Conservation (phyloP, 805 yeast genomes). For the Osmozyma mogii region DNA sequence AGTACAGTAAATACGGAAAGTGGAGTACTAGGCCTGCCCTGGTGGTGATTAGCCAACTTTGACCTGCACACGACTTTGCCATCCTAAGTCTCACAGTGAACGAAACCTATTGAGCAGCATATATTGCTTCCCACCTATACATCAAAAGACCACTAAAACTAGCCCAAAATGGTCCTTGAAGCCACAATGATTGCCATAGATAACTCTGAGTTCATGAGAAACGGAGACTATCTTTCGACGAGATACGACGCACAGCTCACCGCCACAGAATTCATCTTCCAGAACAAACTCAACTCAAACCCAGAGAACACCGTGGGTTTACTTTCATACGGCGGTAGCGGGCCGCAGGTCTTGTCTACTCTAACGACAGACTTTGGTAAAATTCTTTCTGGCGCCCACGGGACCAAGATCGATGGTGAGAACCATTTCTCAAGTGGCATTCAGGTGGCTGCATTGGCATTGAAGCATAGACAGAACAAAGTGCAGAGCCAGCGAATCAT, state of each 20-base stretch:
- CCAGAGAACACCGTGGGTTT: constrained; percentile 94
- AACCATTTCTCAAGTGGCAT: constrained; percentile 72
- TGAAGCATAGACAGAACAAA: constrained; percentile 93
- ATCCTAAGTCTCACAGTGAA: no score
- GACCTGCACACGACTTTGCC: no score
- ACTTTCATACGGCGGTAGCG: constrained; percentile 76
- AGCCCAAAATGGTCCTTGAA: constrained; percentile 72
- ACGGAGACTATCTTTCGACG: constrained; percentile 86
- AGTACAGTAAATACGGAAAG: no score
- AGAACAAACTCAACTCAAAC: constrained; percentile 76
- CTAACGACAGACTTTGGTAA: constrained; percentile 83
- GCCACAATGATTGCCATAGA: constrained; percentile 94
- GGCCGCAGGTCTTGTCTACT: constrained; percentile 83
- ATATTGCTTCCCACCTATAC: no score
- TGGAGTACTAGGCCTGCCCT: no score
- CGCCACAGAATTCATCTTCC: constrained; percentile 79
- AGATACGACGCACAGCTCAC: constrained; percentile 91
- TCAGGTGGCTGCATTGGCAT: constrained; percentile 85
- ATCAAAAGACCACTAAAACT: neutral
- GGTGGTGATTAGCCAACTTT: no score
- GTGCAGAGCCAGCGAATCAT: constrained; percentile 86
- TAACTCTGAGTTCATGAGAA: constrained; percentile 92
- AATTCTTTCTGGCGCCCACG: constrained; percentile 76
- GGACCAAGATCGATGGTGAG: constrained; percentile 60
- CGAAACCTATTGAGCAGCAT: no score